A percentile compares a stretch with the other conserved stretches of the same genome.
phyloP scores from a whole-genome alignment of 108 stramenopile species.

The Ochromonas danica region DNA sequence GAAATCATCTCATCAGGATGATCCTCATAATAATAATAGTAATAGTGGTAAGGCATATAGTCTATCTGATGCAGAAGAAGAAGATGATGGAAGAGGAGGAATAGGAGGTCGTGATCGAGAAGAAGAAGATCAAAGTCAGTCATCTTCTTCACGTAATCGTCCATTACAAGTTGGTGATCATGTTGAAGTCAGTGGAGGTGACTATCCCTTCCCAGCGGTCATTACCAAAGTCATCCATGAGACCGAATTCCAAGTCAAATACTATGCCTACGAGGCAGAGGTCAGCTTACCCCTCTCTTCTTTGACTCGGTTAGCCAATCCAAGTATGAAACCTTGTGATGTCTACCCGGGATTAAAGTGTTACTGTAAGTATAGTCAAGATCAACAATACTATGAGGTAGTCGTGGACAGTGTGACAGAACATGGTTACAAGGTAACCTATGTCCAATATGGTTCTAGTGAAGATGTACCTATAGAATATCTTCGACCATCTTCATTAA shows the following conservation, averaged over 20 bases:
- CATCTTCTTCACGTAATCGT: neutral
- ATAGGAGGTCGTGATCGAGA: neutral
- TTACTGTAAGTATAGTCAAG: slow-evolving; percentile 8
- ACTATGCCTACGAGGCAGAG: slow-evolving; percentile 18
- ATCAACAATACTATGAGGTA: slow-evolving; percentile 43
- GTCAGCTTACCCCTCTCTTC: neutral
- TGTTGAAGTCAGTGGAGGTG: slow-evolving; percentile 7
- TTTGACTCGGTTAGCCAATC: neutral
- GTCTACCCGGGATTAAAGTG: slow-evolving; percentile 12
- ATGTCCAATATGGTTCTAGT: slow-evolving; percentile 51
- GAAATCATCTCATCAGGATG: neutral
- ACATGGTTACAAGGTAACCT: slow-evolving; percentile 50
- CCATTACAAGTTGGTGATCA: neutral
- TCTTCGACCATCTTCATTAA: slow-evolving; percentile 37
- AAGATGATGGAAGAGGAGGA: neutral
- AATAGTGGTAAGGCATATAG: neutral
- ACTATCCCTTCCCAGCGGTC: neutral
- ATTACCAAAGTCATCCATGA: slow-evolving; percentile 8
- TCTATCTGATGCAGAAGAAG: neutral
- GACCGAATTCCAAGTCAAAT: neutral
- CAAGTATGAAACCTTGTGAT: neutral
- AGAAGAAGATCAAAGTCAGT: neutral
- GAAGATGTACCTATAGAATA: slow-evolving; percentile 56
- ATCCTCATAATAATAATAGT: neutral
- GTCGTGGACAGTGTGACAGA: slow-evolving; percentile 42